These are phyloP conservation scores for Babesia bigemina DNA, from an alignment of 169 alveolate genomes.

Conservation along the genomic window DNA sequence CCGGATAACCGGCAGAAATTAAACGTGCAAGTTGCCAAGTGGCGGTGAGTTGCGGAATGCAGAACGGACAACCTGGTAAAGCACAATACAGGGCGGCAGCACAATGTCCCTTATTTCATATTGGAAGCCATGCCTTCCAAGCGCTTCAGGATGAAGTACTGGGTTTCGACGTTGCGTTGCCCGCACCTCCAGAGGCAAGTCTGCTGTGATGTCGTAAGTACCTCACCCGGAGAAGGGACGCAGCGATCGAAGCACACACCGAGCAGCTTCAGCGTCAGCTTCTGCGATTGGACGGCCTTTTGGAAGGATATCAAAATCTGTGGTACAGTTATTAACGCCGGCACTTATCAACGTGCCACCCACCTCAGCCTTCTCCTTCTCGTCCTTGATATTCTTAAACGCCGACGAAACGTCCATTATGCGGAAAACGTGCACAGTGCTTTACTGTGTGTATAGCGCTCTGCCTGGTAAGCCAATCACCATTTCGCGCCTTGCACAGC, in stretches of 20 bases:
- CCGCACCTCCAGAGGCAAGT: slow-evolving; percentile 69
- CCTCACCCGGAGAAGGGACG: slow-evolving; percentile 70
- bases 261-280: slow-evolving; percentile 59
- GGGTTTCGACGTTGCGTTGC: slow-evolving; percentile 69
- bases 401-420: slow-evolving; percentile 50
- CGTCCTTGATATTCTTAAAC: slow-evolving; percentile 30
- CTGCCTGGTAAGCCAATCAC: neutral
- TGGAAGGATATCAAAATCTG: slow-evolving; percentile 62
- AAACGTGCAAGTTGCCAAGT: too few species aligned
- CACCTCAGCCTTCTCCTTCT: slow-evolving; percentile 72
- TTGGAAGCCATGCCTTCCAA: slow-evolving; percentile 61
- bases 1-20: too few species aligned
- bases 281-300: slow-evolving; percentile 71
- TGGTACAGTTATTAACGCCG: neutral
- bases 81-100: too few species aligned
- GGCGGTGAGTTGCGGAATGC: too few species aligned
- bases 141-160: slow-evolving; percentile 62
- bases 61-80: too few species aligned
- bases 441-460: neutral
- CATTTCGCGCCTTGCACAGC: slow-evolving; percentile 8
- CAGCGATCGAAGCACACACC: slow-evolving; percentile 69
- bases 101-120: slow-evolving; percentile 6
- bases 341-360: neutral
- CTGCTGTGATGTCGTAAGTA: slow-evolving; percentile 61
- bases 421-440: neutral